phyloP scores from a whole-genome alignment of 441 rosid species.

The Bruguiera hainesii region DNA sequence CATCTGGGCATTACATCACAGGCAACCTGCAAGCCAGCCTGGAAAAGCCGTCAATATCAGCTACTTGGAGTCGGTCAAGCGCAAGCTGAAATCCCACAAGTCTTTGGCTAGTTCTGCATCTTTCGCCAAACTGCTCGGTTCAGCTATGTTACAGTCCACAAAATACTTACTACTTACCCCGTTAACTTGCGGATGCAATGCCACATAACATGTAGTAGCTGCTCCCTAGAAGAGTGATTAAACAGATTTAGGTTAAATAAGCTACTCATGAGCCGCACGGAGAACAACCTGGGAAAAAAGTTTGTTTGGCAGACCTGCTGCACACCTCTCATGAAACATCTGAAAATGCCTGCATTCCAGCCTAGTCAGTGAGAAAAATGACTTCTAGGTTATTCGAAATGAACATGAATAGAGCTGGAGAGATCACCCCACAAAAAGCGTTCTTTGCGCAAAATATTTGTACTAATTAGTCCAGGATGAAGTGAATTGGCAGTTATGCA shows the following conservation, averaged over 20 bases:
- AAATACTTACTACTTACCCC: not conserved
- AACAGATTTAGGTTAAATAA: too few species aligned
- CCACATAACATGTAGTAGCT: constrained; percentile 17
- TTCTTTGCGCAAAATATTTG: constrained; percentile 15
- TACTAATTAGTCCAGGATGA: constrained; percentile 19
- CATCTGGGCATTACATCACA: too few species aligned
- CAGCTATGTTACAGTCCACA: not conserved
- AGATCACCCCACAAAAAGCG: constrained; percentile 2
- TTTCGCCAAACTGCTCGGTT: not conserved
- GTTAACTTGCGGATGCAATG: not conserved
- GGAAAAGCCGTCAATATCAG: too few species aligned
- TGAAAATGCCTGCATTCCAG: too few species aligned
- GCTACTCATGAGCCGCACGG: not conserved
- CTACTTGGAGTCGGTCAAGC: not conserved
- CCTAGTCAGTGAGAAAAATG: too few species aligned
- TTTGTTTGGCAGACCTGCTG: too few species aligned
- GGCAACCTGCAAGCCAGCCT: too few species aligned
- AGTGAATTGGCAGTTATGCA: constrained; percentile 19
- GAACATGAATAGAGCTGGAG: not conserved
- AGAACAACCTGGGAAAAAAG: not conserved
- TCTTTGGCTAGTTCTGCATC: not conserved
- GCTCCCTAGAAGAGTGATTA: constrained; percentile 27
- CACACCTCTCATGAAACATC: too few species aligned
- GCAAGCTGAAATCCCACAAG: not conserved
- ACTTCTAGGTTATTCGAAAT: too few species aligned